phyloP scores from a whole-genome alignment of 23 red algal genomes.

The Agarophyton chilense region DNA sequence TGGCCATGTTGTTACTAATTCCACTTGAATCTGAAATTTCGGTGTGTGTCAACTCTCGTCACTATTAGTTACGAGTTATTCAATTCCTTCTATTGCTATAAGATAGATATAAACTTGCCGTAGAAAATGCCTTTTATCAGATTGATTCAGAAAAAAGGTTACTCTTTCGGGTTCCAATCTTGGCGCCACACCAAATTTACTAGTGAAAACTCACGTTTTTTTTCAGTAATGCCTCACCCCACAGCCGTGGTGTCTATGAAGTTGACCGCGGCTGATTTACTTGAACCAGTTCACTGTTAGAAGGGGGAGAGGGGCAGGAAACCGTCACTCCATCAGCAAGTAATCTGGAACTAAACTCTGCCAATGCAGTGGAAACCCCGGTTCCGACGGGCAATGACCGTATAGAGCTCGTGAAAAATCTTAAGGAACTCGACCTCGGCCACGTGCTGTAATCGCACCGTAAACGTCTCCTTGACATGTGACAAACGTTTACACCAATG shows the following conservation, averaged over 20 bases:
- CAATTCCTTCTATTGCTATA: not conserved
- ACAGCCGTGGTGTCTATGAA: not conserved
- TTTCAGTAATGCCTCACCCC: slow-evolving; percentile 18
- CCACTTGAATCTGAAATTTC: not conserved
- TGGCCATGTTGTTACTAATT: not conserved
- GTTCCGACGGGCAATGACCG: not conserved
- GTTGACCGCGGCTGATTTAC: too few species aligned
- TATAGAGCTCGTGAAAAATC: not conserved
- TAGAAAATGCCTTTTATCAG: not conserved
- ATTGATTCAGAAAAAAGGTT: not conserved
- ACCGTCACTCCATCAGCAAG: too few species aligned
- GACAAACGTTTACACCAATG: not conserved
- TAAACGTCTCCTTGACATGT: not conserved
- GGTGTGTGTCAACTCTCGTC: not conserved
- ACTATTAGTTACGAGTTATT: not conserved
- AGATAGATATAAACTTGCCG: not conserved
- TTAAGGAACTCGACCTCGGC: not conserved
- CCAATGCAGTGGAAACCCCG: not conserved
- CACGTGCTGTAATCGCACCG: not conserved
- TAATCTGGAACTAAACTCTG: not conserved
- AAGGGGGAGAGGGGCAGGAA: not conserved
- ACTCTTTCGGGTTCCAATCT: not conserved
- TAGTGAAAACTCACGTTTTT: slow-evolving; percentile 16
- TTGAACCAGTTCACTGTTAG: not conserved
- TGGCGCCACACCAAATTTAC: too few species aligned